Conservation (phyloP, 1,284 basidiomycete species). For the Sanguinoderma infundibulare region DNA sequence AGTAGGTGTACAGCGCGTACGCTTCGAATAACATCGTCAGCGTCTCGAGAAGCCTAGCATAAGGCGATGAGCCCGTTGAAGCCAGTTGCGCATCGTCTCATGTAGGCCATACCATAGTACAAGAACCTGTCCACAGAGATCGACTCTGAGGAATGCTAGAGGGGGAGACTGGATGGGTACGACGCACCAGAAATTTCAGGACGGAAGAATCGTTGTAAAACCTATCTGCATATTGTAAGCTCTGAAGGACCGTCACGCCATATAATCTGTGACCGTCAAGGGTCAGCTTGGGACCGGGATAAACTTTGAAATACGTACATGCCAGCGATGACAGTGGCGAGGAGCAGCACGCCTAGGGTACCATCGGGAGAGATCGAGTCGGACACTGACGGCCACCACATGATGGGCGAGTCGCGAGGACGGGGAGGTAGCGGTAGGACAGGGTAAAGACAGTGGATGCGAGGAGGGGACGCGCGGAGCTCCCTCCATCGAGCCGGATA, state of each 20-base stretch:
- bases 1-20: slow-evolving; percentile 18
- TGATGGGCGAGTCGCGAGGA: neutral
- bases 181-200: slow-evolving; percentile 18
- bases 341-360: slow-evolving; percentile 20
- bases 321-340: slow-evolving; percentile 17
- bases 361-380: slow-evolving; percentile 14
- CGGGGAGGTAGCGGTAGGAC: neutral
- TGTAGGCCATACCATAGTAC: slow-evolving; percentile 12
- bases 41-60: slow-evolving; percentile 15
- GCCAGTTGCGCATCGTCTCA: neutral
- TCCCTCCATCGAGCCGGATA: neutral
- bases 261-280: slow-evolving; percentile 13
- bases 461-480: neutral
- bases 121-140: slow-evolving; percentile 7
- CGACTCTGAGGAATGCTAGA: neutral
- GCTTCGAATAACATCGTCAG: slow-evolving; percentile 18
- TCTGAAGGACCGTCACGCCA: slow-evolving; percentile 22
- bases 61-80: neutral
- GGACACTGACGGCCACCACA: slow-evolving; percentile 21
- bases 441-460: slow-evolving; percentile 2
- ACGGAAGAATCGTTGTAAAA: slow-evolving; percentile 17
- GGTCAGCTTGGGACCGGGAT: slow-evolving; percentile 12
- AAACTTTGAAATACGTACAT: slow-evolving; percentile 17
- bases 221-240: slow-evolving; percentile 19
- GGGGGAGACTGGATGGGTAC: neutral